These are phyloP conservation scores for Phytophthora parvispora DNA, from an alignment of 352 stramenopile genomes.

Conservation along the genomic window DNA sequence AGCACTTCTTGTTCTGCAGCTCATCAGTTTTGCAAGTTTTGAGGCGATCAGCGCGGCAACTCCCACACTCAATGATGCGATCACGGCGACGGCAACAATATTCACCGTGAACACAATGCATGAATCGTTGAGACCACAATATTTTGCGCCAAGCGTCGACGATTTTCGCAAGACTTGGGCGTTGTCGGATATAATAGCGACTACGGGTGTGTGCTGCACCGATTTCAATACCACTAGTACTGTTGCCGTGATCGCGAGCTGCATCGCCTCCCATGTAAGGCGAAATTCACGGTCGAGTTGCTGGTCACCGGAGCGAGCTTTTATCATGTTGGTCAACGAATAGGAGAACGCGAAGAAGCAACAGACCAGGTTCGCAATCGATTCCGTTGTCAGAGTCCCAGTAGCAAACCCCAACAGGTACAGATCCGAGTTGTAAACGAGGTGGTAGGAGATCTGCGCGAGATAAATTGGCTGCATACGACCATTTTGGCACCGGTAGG, in stretches of 20 bases:
- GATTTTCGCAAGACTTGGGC: slow-evolving; percentile 12
- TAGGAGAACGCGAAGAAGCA: slow-evolving; percentile 33
- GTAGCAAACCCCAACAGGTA: slow-evolving; percentile 30
- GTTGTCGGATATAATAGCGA: slow-evolving; percentile 14
- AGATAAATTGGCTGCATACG: slow-evolving; percentile 32
- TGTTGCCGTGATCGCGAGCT: slow-evolving; percentile 6
- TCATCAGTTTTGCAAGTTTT: neutral
- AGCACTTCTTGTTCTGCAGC: neutral
- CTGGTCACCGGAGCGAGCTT: slow-evolving; percentile 22
- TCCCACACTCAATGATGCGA: slow-evolving; percentile 2
- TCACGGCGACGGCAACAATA: slow-evolving; percentile 4
- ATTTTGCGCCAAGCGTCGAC: slow-evolving; percentile 8
- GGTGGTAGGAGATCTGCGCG: slow-evolving; percentile 30
- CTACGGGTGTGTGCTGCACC: slow-evolving; percentile 3
- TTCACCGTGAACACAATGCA: slow-evolving; percentile 23
- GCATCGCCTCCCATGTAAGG: slow-evolving; percentile 27
- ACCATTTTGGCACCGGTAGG: slow-evolving; percentile 30
- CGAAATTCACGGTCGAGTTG: slow-evolving; percentile 26
- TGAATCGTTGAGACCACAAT: slow-evolving; percentile 25
- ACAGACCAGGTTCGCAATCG: slow-evolving; percentile 26
- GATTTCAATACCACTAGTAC: slow-evolving; percentile 1
- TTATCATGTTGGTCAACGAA: slow-evolving; percentile 18
- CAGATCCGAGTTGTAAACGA: slow-evolving; percentile 25
- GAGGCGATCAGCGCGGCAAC: slow-evolving; percentile 7
- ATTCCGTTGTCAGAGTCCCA: slow-evolving; percentile 26